These are phyloP conservation scores for Penicillium roqueforti DNA, from an alignment of 495 filamentous ascomycete species.

Conservation along the genomic window DNA sequence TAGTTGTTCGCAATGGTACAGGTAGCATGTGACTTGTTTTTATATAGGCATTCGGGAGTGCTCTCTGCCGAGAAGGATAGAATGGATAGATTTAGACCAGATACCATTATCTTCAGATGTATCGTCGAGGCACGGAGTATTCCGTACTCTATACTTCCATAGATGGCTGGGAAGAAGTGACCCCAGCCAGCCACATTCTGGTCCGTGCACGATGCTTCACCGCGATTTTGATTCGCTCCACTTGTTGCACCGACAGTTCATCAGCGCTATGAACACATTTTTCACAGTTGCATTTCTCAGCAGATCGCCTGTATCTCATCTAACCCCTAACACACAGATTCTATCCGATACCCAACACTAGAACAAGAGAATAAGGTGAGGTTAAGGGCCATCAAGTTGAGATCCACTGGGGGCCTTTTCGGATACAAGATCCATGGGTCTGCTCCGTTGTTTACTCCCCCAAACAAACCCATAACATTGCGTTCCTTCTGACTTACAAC, in stretches of 20 bases:
- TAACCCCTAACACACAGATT: background rate
- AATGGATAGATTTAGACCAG: background rate
- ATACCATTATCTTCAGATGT: background rate
- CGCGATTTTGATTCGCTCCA: constrained; percentile 38
- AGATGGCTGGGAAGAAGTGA: constrained; percentile 4
- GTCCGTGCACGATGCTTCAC: constrained; percentile 40
- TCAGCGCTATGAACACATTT: constrained; percentile 8
- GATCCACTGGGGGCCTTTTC: constrained; percentile 1
- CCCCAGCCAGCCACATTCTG: constrained; percentile 26
- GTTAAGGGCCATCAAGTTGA: constrained; percentile 7
- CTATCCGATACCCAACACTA: background rate
- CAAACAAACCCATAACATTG: constrained; percentile 30
- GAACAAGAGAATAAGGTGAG: background rate
- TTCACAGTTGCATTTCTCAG: constrained; percentile 7
- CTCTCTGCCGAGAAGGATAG: background rate
- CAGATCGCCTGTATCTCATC: background rate
- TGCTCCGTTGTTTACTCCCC: constrained; percentile 35
- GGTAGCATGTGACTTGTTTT: background rate
- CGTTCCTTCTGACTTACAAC: constrained; percentile 7
- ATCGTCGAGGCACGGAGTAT: background rate
- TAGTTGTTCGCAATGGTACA: background rate
- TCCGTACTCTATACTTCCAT: background rate
- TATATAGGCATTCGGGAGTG: background rate
- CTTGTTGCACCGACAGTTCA: constrained; percentile 16
- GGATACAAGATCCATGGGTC: constrained; percentile 38